Evolutionary conservation across 2,329 filamentous ascomycete genomes (phyloP).

Genomic region (Trichoderma atrobrunneum): DNA sequence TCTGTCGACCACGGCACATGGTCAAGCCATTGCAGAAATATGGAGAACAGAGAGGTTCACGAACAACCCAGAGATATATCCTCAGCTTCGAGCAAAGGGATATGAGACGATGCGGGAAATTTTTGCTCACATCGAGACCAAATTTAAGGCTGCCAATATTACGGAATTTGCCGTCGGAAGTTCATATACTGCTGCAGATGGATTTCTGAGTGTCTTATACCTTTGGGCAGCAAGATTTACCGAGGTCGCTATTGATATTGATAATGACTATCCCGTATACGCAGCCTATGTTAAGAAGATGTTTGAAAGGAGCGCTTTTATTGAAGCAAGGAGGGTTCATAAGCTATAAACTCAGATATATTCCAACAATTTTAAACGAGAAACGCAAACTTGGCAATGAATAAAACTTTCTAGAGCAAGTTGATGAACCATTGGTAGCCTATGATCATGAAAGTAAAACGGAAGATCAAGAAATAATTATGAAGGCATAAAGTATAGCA

Average conservation of each 20-base stretch:
- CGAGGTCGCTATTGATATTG: neutral
- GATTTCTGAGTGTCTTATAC: neutral
- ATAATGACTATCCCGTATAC: neutral
- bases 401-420: too few relatives aligned
- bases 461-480: too few relatives aligned
- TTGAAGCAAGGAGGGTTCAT: neutral
- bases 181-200: neutral
- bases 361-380: too few relatives aligned
- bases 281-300: neutral
- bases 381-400: too few relatives aligned
- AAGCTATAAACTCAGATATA: neutral
- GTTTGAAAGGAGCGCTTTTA: neutral
- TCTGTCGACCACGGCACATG: neutral
- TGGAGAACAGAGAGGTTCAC: neutral
- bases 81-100: neutral
- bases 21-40: neutral
- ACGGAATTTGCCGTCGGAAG: neutral
- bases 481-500: too few relatives aligned
- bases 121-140: neutral
- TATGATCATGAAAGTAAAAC: too few relatives aligned
- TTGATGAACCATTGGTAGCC: too few relatives aligned
- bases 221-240: neutral
- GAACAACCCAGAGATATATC: neutral
- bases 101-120: neutral
- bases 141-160: neutral